A percentile compares a stretch with the other conserved stretches of the same genome.
These are phyloP conservation scores for Podila epicladia DNA, from an alignment of 192 early-diverging fungal genomes.

Conservation along the genomic window DNA sequence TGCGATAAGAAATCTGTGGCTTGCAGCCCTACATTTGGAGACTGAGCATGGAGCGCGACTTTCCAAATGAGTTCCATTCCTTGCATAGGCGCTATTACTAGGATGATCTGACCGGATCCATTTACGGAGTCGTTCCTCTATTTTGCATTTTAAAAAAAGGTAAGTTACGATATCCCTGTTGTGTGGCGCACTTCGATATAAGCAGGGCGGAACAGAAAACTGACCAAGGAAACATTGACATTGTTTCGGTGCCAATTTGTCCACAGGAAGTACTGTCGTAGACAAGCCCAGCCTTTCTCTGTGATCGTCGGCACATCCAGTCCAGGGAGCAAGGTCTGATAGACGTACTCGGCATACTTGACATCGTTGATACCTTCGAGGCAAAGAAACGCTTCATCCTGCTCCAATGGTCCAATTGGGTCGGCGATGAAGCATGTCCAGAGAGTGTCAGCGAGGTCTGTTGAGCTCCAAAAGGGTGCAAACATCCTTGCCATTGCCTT, in stretches of 20 bases:
- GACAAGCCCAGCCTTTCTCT: slow-evolving; percentile 48
- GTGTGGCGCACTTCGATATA: no score
- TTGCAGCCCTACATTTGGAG: slow-evolving; percentile 44
- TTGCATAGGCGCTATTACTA: slow-evolving; percentile 42
- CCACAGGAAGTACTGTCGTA: slow-evolving; percentile 50
- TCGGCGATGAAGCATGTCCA: slow-evolving; percentile 56
- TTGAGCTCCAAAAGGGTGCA: slow-evolving; percentile 48
- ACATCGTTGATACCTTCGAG: slow-evolving; percentile 49
- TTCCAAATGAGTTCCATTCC: slow-evolving; percentile 60
- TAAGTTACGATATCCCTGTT: background rate
- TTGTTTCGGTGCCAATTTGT: slow-evolving; percentile 46
- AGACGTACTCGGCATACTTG: slow-evolving; percentile 50
- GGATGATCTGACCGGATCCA: slow-evolving; percentile 15
- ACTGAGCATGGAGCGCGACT: slow-evolving; percentile 48
- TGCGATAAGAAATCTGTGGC: slow-evolving; percentile 48
- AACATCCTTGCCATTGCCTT: slow-evolving; percentile 40
- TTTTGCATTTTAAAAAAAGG: background rate
- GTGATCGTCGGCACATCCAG: slow-evolving; percentile 51
- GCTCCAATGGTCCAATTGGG: slow-evolving; percentile 52
- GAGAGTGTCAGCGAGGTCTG: slow-evolving; percentile 48
- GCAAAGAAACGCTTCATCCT: slow-evolving; percentile 54
- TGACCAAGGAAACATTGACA: slow-evolving; percentile 41
- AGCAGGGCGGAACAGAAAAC: background rate
- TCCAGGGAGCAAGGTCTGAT: slow-evolving; percentile 39
- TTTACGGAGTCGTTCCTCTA: slow-evolving; percentile 9